Base-by-base conservation (phyloP, 1,284 basidiomycete species). In the Fomitopsis betulina region DNA sequence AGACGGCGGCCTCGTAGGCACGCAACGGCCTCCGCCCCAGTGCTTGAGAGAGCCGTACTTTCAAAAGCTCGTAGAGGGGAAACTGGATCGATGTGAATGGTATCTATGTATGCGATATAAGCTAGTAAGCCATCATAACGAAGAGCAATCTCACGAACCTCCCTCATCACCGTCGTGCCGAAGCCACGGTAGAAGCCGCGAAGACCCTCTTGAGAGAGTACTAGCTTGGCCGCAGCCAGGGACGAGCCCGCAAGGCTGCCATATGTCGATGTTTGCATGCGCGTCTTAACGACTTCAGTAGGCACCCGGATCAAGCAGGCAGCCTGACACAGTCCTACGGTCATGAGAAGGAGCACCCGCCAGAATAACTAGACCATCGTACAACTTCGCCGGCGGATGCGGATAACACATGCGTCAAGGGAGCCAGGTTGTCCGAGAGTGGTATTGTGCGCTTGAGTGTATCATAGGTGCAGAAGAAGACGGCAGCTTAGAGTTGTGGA, bases 51-150 rank as follows among this genome's bases (percentile, higher is more conserved):
- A 90, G 70, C 33, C 79, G 77, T 1, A 78, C 63, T 72, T 99
- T 99, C 62, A 99, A 78, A 40, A 84, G 79, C 75, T 99, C 97
- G 69, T 98, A 99, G 25, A 99, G 74, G 0, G 97, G 97, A 70
- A 99, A 99, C 72, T 99, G 97, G 25, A 99, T 79, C 12, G 94
- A 96, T 0, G 96, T 97, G 77, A 99, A 99, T 0, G 96, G 96
- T 42, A 99, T 94, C 94, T 96, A 58, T 25, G 35, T n/a, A 19
- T 17, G 6, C 17, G 52, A 51, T n/a, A 9, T 50, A 10, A 39
- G 19, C 15, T 30, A 7, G 5, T 17, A 27, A 5, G 15, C 9
- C 39, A 38, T n/a, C n/a, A 58, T 47, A 30, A 49, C 6, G 12
- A 5, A 30, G 27, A 30, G 15, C 13, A 5, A 19, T 19, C 33